Evolutionary conservation across 495 filamentous ascomycete genomes (phyloP).

Genomic region (Hyaloscypha finlandica): DNA sequence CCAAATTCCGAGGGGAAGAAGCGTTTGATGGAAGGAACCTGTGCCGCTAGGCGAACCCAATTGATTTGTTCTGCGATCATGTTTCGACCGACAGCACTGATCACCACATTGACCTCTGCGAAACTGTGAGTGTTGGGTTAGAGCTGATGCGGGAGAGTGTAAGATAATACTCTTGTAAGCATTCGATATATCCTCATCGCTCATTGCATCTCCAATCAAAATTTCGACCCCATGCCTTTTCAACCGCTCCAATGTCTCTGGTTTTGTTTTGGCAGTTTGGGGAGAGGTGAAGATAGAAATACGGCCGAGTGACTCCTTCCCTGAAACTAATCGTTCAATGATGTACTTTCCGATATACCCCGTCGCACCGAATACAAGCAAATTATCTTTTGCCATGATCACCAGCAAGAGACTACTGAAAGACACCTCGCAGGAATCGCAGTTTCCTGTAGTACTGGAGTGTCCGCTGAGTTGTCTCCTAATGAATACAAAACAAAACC

Average conservation of each 20-base stretch:
- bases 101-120: slow-evolving; percentile 52
- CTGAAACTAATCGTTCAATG: slow-evolving; percentile 53
- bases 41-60: slow-evolving; percentile 58
- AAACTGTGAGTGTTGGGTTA: slow-evolving; percentile 40
- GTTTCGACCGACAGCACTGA: slow-evolving; percentile 64
- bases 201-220: slow-evolving; percentile 59
- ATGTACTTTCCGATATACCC: slow-evolving; percentile 69
- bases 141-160: not conserved
- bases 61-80: slow-evolving; percentile 57
- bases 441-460: not conserved
- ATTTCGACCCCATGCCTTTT: slow-evolving; percentile 53
- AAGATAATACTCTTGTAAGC: slow-evolving; percentile 13
- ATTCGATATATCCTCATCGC: slow-evolving; percentile 47
- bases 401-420: not conserved
- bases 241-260: slow-evolving; percentile 49
- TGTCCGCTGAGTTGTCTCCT: too few relatives aligned
- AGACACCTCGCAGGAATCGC: not conserved
- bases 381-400: slow-evolving; percentile 7
- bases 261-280: slow-evolving; percentile 48
- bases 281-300: slow-evolving; percentile 65
- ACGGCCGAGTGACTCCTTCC: slow-evolving; percentile 50
- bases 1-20: slow-evolving; percentile 75
- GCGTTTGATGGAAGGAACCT: slow-evolving; percentile 51
- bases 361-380: slow-evolving; percentile 73
- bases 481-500: too few relatives aligned